Base-by-base conservation (phyloP, 495 filamentous ascomycete species). In the Trichoderma orchidacearum region DNA sequence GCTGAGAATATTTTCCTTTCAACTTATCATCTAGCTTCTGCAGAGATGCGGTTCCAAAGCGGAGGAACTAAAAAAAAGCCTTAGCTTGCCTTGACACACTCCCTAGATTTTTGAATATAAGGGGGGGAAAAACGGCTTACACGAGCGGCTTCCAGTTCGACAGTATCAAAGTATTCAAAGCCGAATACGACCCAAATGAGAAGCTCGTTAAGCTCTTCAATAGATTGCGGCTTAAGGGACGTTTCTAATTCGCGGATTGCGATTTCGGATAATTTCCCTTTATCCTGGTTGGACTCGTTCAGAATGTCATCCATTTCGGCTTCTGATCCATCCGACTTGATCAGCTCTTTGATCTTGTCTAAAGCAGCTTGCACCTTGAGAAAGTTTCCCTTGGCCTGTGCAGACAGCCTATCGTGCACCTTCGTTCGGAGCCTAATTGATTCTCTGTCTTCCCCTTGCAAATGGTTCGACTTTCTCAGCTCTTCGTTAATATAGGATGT, bases 171-270 rank as follows among this genome's bases (percentile, higher is more conserved):
- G 17, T 34, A 51, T 12, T 18, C n/a, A 38, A 13, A 35, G 12
- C 56, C 64, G 30, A 51, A 63, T 7, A 66, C 55, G 28, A 56
- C 56, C 64, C 64, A 66, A 27, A 61, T 59, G 15, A 66, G 53
- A 23, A 66, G 59, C 32, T 66, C 62, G 17, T 66, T 66, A 18
- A 66, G 35, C 28, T 66, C 64, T 18, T 64, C 62, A 2, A 66
- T 59, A 53, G 64, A 60, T 31, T 59, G 53, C 1, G 60, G 59
- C 6, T 57, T 63, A 34, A 66, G 57, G 7, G 53, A 30, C 5
- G 55, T 30, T 55, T 66, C 60, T 12, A 64, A 27, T 32, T 61
- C 55, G 12, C 55, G 58, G 21, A 66, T 51, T 0, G 58, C 60
- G 7, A 52, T 59, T 53, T 61, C 36, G 1, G 36, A 41, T 3